Base-by-base conservation (phyloP, 1,284 basidiomycete species). In the Trichosporon sp. region DNA sequence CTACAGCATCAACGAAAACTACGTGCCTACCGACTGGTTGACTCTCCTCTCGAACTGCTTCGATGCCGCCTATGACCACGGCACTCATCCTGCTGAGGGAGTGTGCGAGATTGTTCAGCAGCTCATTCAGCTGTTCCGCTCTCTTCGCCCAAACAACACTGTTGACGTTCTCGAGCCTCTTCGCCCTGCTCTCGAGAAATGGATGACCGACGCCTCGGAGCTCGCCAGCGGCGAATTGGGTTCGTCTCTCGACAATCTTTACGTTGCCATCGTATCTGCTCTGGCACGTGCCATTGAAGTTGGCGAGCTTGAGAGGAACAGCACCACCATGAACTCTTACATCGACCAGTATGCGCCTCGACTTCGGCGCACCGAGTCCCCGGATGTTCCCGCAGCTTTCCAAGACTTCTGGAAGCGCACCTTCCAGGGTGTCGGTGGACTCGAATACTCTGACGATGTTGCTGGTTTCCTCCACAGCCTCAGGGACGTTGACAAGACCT, bases 11-110 rank as follows among this genome's bases (percentile, higher is more conserved):
- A 73, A 73, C 60, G 74, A 73, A 59, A 74, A 71, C 58, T 72
- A 69, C 56, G 66, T 78, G 8, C 78, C 78, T 1, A 44, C 56
- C n/a, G 75, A 77, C 56, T 76, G 78, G 61, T 64, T 79, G 21
- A 56, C 58, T 0, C 66, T 79, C 19, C 63, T 78, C 23, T 68
- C 65, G 19, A 37, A 57, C 7, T 65, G 71, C 7, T 64, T 79
- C 16, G 16, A 64, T 19, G 70, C 72, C 5, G 65, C 72, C 3
- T 75, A 75, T 59, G 66, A 29, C 27, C 13, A 25, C 23, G 36
- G 31, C 21, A 49, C 27, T 5, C 27, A 31, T 5, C 11, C 32
- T 8, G 10, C 33, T 36, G 16, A 19, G 1, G 40, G 44, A 2
- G 46, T 61, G 8, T 5, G n/a, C 9, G 49, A 34, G 13, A 54